Percentiles rank a stretch among this genome's conserved stretches.
phyloP scores from a whole-genome alignment of 768 basidiomycete species.

The Amanita inopinata region DNA sequence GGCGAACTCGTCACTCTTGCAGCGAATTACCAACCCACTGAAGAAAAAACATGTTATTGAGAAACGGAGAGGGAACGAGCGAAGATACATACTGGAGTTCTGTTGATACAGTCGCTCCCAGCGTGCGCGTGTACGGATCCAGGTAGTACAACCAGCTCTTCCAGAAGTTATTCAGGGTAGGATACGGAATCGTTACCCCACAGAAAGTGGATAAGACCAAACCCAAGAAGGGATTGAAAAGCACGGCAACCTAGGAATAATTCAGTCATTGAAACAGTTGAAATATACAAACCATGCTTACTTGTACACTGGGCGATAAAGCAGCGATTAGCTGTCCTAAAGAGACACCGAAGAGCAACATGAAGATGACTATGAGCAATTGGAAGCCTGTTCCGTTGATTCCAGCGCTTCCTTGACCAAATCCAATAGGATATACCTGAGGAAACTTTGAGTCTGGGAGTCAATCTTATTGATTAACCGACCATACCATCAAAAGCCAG shows the following conservation, averaged over 20 bases:
- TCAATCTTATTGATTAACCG: background rate
- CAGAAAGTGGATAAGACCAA: slow-evolving; percentile 64
- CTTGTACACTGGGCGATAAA: slow-evolving; percentile 64
- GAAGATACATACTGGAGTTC: slow-evolving; percentile 52
- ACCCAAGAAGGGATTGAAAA: slow-evolving; percentile 71
- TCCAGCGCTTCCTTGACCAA: slow-evolving; percentile 53
- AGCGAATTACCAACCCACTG: slow-evolving; percentile 54
- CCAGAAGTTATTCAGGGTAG: slow-evolving; percentile 59
- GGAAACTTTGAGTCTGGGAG: background rate
- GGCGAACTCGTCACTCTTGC: slow-evolving; percentile 61
- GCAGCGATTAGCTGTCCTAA: slow-evolving; percentile 70
- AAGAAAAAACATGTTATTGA: slow-evolving; percentile 13
- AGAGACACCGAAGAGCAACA: slow-evolving; percentile 57
- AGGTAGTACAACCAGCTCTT: slow-evolving; percentile 70
- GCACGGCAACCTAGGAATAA: slow-evolving; percentile 48
- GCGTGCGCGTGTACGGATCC: slow-evolving; percentile 58
- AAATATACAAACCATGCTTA: slow-evolving; percentile 16
- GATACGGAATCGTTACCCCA: slow-evolving; percentile 70
- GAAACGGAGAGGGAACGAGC: background rate
- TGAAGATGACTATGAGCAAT: slow-evolving; percentile 58
- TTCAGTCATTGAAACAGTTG: slow-evolving; percentile 16
- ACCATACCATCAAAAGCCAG: slow-evolving; percentile 61
- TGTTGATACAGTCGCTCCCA: slow-evolving; percentile 68
- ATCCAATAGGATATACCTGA: slow-evolving; percentile 54
- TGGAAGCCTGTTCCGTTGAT: slow-evolving; percentile 62